These are phyloP conservation scores for Vitis vinifera DNA, from an alignment of 164 flowering plant genomes.

Conservation along the genomic window ASM3070453v1 NC_081818.1:29740501-29741000, in stretches of 20 bases:
- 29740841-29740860: background rate
- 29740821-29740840: background rate
- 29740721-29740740: slow-evolving; percentile 78
- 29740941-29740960: slow-evolving; percentile 79
- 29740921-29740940: slow-evolving; percentile 79
- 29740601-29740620: too few species aligned
- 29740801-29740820: slow-evolving; percentile 67
- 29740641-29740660: too few species aligned
- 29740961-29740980: slow-evolving; percentile 60
- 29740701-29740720: slow-evolving; percentile 87
- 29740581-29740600: too few species aligned
- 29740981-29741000: slow-evolving; percentile 17
- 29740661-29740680: too few species aligned
- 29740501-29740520: too few species aligned
- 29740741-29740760: slow-evolving; percentile 74
- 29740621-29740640: too few species aligned
- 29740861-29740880: background rate
- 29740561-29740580: too few species aligned
- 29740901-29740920: slow-evolving; percentile 83
- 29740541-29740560: too few species aligned
- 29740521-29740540: too few species aligned
- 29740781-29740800: slow-evolving; percentile 71
- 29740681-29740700: slow-evolving; percentile 14
- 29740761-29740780: slow-evolving; percentile 79
- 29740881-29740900: slow-evolving; percentile 52